Percentiles rank a stretch among this genome's conserved stretches.
These are phyloP conservation scores for Grigorovia humatica DNA, from an alignment of 805 yeast species.

Conservation along the genomic window DNA sequence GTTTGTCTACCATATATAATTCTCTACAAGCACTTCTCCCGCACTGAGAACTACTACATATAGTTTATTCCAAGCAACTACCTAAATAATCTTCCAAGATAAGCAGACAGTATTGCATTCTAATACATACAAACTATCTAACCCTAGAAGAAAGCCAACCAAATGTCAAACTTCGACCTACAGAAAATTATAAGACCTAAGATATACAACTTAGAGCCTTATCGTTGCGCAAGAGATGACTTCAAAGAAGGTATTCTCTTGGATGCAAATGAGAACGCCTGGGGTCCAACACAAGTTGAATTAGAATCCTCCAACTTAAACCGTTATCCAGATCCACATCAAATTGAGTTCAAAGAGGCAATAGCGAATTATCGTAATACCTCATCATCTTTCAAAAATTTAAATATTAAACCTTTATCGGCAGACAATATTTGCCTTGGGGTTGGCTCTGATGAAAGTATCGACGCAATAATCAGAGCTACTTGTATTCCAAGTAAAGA, in stretches of 20 bases:
- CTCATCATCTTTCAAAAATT: slow-evolving; percentile 12
- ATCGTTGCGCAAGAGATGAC: slow-evolving; percentile 95
- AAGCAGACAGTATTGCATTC: too few relatives aligned
- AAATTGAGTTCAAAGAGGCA: slow-evolving; percentile 58
- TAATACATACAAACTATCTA: not conserved
- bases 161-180: slow-evolving; percentile 28
- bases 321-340: slow-evolving; percentile 97
- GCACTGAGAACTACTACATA: too few relatives aligned
- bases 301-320: slow-evolving; percentile 54
- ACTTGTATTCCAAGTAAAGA: slow-evolving; percentile 75
- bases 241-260: slow-evolving; percentile 77
- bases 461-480: slow-evolving; percentile 79
- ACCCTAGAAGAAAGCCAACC: too few relatives aligned
- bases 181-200: slow-evolving; percentile 65
- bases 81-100: too few relatives aligned
- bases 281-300: slow-evolving; percentile 64
- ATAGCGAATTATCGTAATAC: slow-evolving; percentile 62
- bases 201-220: slow-evolving; percentile 73
- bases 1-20: too few relatives aligned
- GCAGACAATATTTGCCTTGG: slow-evolving; percentile 80
- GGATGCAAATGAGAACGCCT: slow-evolving; percentile 95
- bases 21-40: too few relatives aligned
- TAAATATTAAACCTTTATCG: slow-evolving; percentile 27
- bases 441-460: slow-evolving; percentile 95
- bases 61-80: too few relatives aligned